A percentile compares a stretch with the other conserved stretches of the same genome.
Evolutionary conservation across 306 rosid species (phyloP).

Genomic region (Canavalia gladiata): DNA sequence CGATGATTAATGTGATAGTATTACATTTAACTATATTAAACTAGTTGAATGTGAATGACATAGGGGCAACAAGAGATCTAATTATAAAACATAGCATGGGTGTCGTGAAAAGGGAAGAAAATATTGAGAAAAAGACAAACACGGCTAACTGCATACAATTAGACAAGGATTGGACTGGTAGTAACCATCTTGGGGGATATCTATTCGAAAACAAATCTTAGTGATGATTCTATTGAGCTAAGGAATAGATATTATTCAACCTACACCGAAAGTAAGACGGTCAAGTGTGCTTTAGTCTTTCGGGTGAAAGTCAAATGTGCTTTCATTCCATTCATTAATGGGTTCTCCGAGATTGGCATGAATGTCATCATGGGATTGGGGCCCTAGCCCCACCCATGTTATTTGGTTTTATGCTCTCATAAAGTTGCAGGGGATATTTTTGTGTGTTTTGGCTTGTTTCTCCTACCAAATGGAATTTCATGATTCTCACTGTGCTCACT

Average conservation of each 20-base stretch:
- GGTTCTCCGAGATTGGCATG: slow-evolving; percentile 75
- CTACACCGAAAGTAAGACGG: slow-evolving; percentile 68
- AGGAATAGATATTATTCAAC: slow-evolving; percentile 32
- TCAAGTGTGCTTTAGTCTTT: slow-evolving; percentile 52
- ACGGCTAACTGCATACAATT: slow-evolving; percentile 22
- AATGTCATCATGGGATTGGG: slow-evolving; percentile 69
- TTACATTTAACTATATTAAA: background rate
- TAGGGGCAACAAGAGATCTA: no score
- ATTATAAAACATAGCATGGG: no score
- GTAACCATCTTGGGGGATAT: background rate
- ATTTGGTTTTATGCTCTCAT: slow-evolving; percentile 27
- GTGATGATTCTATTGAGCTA: slow-evolving; percentile 23
- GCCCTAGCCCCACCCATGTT: slow-evolving; percentile 56
- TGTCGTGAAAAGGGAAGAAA: no score
- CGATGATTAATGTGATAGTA: background rate
- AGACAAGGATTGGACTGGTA: slow-evolving; percentile 47
- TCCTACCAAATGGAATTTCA: slow-evolving; percentile 36
- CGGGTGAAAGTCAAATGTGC: slow-evolving; percentile 59
- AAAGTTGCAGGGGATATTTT: slow-evolving; percentile 39
- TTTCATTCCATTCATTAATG: slow-evolving; percentile 70
- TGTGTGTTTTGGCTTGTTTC: slow-evolving; percentile 32
- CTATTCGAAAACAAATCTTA: no score
- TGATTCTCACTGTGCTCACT: slow-evolving; percentile 36
- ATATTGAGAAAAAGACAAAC: slow-evolving; percentile 20
- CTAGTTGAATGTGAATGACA: background rate